Conservation (phyloP, 306 rosid species). For the Hippophae rhamnoides region DNA sequence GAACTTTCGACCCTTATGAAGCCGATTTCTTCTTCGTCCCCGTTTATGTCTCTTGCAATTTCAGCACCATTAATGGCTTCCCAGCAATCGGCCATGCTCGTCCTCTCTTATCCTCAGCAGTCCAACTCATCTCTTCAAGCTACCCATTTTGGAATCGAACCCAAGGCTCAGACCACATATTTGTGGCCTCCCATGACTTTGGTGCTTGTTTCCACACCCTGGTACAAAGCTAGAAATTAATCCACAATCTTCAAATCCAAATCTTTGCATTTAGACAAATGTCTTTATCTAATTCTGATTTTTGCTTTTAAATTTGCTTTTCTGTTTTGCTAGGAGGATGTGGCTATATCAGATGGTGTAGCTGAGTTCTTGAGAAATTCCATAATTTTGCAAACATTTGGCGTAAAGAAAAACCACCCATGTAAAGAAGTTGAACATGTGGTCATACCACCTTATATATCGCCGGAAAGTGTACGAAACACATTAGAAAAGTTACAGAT, state of each 20-base stretch:
- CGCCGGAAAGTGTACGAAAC: constrained; percentile 39
- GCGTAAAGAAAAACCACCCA: constrained; percentile 56
- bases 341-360: constrained; percentile 68
- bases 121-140: constrained; percentile 33
- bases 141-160: constrained; percentile 71
- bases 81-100: constrained; percentile 96
- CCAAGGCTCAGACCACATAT: constrained; percentile 73
- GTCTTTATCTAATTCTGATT: neutral
- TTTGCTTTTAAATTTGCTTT: neutral
- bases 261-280: neutral
- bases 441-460: constrained; percentile 71
- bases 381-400: constrained; percentile 78
- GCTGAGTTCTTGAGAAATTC: constrained; percentile 65
- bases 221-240: constrained; percentile 19
- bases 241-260: neutral
- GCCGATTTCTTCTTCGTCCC: constrained; percentile 92
- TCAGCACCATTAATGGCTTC: constrained; percentile 78
- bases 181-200: constrained; percentile 87
- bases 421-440: constrained; percentile 87
- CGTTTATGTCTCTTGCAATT: constrained; percentile 85
- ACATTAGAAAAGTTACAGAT: constrained; percentile 38
- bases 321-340: constrained; percentile 49
- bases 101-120: constrained; percentile 50
- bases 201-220: constrained; percentile 89
- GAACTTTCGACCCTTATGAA: constrained; percentile 53